A percentile compares a stretch with the other conserved stretches of the same genome.
Conservation (phyloP, 176 grass and related monocot genomes). For the Saccharum spontaneum region DNA sequence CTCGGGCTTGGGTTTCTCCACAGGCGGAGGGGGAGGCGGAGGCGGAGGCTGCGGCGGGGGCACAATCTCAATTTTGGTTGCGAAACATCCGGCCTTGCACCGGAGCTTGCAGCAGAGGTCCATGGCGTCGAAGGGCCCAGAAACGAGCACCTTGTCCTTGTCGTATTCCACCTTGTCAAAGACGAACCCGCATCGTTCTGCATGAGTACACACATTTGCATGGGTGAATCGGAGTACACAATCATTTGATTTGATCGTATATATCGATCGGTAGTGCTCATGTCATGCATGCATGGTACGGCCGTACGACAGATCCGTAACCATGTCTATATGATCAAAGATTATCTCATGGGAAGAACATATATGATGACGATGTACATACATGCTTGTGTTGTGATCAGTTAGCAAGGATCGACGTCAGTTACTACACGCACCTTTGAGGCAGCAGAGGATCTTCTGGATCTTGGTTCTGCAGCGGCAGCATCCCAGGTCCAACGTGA, state of each 20-base stretch:
- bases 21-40: too few species aligned
- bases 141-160: conserved; percentile 53
- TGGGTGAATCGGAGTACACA: too few species aligned
- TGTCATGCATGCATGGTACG: too few species aligned
- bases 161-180: conserved; percentile 61
- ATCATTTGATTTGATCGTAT: too few species aligned
- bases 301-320: too few species aligned
- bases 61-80: conserved; percentile 26
- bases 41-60: background rate
- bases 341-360: background rate
- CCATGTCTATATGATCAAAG: too few species aligned
- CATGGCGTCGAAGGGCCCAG: conserved; percentile 57
- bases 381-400: background rate
- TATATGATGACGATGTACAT: background rate
- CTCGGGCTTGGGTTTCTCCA: background rate
- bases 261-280: too few species aligned
- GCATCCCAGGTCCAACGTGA: background rate
- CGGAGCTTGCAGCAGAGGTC: conserved; percentile 51
- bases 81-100: conserved; percentile 59
- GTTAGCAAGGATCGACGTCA: background rate
- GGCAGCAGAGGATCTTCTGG: background rate
- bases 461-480: conserved; percentile 10
- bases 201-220: background rate
- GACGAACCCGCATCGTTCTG: conserved; percentile 38
- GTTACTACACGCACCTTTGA: background rate